Evolutionary conservation across 148 eudicot genomes (phyloP).

Genomic region (Persicaria tinctoria): DNA sequence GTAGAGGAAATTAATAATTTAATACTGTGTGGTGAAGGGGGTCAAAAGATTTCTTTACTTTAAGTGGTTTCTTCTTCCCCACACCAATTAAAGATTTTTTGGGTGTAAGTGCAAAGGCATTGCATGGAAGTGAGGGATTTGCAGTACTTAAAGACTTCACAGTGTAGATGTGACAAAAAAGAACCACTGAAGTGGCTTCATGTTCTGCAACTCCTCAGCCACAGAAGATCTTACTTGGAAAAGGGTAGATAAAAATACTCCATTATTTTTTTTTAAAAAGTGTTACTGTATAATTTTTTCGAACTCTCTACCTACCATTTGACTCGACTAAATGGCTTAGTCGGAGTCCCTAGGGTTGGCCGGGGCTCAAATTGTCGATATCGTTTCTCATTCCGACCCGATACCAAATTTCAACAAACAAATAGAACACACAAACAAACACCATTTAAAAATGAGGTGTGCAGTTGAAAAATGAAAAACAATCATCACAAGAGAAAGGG

Average conservation of each 20-base stretch:
- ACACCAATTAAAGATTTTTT: background rate
- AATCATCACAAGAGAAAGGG: background rate
- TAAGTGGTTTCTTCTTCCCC: conserved; percentile 1
- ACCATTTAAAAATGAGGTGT: no score
- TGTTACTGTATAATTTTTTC: no score
- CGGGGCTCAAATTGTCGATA: no score
- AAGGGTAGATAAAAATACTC: background rate
- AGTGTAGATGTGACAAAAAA: conserved; percentile 10
- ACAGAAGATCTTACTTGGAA: background rate
- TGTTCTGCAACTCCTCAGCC: background rate
- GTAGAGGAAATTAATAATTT: background rate
- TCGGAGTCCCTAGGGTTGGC: no score
- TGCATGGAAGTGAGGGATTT: conserved; percentile 9
- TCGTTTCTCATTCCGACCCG: no score
- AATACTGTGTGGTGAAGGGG: background rate
- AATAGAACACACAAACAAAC: no score
- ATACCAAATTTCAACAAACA: no score
- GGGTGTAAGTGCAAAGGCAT: background rate
- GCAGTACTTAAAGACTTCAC: background rate
- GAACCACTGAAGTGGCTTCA: conserved; percentile 7
- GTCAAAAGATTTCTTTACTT: background rate
- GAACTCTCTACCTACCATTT: no score
- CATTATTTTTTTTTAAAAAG: background rate
- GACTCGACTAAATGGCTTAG: no score
- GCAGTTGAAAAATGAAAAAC: background rate